Conservation (phyloP, 2,329 filamentous ascomycete genomes). For the Seiridium unicorne region DNA sequence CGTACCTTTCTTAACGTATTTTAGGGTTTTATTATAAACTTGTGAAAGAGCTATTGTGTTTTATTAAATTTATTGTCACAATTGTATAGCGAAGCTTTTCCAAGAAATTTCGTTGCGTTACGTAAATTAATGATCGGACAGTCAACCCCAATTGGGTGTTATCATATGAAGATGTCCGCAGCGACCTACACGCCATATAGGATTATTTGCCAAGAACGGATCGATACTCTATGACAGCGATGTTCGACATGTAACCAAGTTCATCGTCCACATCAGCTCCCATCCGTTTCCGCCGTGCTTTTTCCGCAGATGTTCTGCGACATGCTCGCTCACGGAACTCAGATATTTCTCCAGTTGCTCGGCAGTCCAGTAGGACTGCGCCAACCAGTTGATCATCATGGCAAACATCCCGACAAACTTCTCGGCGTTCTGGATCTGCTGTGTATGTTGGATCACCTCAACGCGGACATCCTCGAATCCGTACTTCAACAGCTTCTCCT, state of each 20-base stretch:
- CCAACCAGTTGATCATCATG: constrained; percentile 38
- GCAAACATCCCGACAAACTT: constrained; percentile 33
- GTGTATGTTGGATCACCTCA: constrained; percentile 23
- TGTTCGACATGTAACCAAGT: constrained; percentile 22
- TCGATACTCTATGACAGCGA: too few relatives aligned
- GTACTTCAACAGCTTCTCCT: constrained; percentile 29
- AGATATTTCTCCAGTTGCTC: constrained; percentile 36
- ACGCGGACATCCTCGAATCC: constrained; percentile 39
- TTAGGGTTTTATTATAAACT: too few relatives aligned
- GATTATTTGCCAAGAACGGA: too few relatives aligned
- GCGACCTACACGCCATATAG: too few relatives aligned
- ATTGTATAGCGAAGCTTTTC: too few relatives aligned
- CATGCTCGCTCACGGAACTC: constrained; percentile 26
- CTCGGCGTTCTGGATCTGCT: constrained; percentile 29
- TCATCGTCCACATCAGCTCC: constrained; percentile 31
- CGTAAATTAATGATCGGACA: too few relatives aligned
- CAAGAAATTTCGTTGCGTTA: too few relatives aligned
- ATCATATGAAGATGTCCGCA: too few relatives aligned
- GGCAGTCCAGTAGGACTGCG: constrained; percentile 37
- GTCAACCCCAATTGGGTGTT: too few relatives aligned
- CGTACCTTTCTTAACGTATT: too few relatives aligned
- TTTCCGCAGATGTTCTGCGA: constrained; percentile 32
- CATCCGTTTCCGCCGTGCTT: constrained; percentile 35
- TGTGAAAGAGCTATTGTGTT: too few relatives aligned
- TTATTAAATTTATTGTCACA: too few relatives aligned